These are phyloP conservation scores for Zygnema circumcarinatum DNA, from an alignment of 139 green algal species.

Conservation along the genomic window DNA sequence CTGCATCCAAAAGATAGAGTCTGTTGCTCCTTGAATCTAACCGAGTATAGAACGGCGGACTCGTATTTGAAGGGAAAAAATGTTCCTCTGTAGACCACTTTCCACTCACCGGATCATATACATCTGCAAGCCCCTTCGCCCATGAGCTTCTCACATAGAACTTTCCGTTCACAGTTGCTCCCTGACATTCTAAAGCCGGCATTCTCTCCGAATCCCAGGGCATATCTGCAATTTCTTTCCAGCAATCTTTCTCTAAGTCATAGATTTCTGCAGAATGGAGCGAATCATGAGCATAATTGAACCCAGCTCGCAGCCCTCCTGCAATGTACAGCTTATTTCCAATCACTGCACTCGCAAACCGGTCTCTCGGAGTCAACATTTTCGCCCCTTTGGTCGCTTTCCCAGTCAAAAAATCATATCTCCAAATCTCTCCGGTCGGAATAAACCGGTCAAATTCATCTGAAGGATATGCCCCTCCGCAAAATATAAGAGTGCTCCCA, in stretches of 20 bases:
- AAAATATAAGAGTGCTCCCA: background rate
- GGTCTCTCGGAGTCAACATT: background rate
- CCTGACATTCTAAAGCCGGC: background rate
- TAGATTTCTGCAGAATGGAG: conserved; percentile 1
- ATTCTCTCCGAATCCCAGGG: background rate
- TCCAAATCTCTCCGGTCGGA: background rate
- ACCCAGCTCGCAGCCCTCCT: background rate
- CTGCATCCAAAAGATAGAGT: too few species aligned
- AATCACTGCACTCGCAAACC: conserved; percentile 1
- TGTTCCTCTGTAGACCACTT: background rate
- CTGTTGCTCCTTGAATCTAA: too few species aligned
- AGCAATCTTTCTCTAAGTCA: background rate
- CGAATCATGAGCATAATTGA: background rate
- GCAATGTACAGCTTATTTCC: background rate
- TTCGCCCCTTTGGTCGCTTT: background rate
- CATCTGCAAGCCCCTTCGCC: background rate
- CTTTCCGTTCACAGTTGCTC: background rate
- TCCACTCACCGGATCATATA: background rate
- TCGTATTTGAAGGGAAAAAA: background rate
- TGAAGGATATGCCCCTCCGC: background rate
- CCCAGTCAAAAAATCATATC: background rate
- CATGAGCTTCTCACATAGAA: background rate
- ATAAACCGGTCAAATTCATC: conserved; percentile 5
- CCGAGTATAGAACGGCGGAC: background rate
- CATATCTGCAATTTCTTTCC: background rate